Percentiles rank a stretch among this genome's conserved stretches.
These are phyloP conservation scores for Syzygium syzygioides DNA, from an alignment of 441 rosid genomes.

Conservation along the genomic window DNA sequence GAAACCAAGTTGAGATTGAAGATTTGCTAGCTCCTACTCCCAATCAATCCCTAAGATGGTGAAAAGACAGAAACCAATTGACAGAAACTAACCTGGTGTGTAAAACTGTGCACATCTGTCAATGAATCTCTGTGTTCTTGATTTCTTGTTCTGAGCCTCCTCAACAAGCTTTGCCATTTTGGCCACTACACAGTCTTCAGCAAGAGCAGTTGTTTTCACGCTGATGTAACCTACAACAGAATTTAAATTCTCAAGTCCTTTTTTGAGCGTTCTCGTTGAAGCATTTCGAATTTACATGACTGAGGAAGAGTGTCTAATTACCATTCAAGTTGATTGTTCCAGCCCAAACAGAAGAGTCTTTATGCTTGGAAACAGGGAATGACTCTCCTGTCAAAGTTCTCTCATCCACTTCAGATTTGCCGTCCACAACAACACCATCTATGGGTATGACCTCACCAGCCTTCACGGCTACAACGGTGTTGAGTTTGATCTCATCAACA, in stretches of 20 bases:
- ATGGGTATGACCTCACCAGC: slow-evolving; percentile 85
- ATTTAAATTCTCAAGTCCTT: neutral
- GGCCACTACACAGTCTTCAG: slow-evolving; percentile 82
- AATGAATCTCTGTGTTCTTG: slow-evolving; percentile 60
- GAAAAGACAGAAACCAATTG: too few species aligned
- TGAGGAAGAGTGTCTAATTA: slow-evolving; percentile 1
- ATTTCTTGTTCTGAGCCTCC: slow-evolving; percentile 85
- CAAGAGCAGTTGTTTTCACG: slow-evolving; percentile 67
- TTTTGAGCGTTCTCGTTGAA: neutral
- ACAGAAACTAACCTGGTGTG: slow-evolving; percentile 56
- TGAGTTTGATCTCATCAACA: slow-evolving; percentile 55
- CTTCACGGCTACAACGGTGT: slow-evolving; percentile 67
- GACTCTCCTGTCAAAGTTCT: slow-evolving; percentile 87
- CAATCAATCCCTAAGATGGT: neutral
- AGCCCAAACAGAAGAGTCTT: slow-evolving; percentile 73
- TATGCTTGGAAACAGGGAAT: slow-evolving; percentile 67
- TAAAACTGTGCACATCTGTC: slow-evolving; percentile 71
- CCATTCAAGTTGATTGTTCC: slow-evolving; percentile 90
- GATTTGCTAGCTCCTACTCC: neutral
- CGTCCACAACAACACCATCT: slow-evolving; percentile 84
- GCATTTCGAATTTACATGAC: neutral
- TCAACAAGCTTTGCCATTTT: slow-evolving; percentile 92
- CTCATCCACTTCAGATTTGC: slow-evolving; percentile 87
- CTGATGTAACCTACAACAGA: slow-evolving; percentile 54
- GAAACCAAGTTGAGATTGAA: neutral